Evolutionary conservation across 352 stramenopile species (phyloP).

Genomic region (Globisporangium cederbergense): DNA sequence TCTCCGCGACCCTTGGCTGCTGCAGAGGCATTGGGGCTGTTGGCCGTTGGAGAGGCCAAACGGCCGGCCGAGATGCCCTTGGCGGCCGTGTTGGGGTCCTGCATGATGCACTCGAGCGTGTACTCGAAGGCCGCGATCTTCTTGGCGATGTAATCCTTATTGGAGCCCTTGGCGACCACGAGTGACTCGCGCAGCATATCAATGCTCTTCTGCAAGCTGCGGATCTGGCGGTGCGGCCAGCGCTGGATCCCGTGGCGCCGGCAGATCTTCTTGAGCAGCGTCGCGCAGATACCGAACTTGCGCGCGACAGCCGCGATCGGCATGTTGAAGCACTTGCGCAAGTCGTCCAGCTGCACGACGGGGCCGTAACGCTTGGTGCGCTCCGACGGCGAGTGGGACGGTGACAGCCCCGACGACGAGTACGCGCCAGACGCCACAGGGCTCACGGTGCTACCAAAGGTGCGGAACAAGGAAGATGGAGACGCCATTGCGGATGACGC

Average conservation of each 20-base stretch:
- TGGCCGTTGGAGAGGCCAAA: slow-evolving; percentile 40
- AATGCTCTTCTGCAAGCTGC: slow-evolving; percentile 79
- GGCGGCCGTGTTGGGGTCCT: slow-evolving; percentile 72
- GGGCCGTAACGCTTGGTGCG: slow-evolving; percentile 60
- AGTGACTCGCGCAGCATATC: slow-evolving; percentile 77
- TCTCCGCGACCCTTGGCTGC: background rate
- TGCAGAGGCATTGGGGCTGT: background rate
- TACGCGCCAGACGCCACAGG: slow-evolving; percentile 42
- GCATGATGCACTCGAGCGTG: slow-evolving; percentile 80
- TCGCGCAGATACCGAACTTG: slow-evolving; percentile 86
- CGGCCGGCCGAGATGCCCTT: slow-evolving; percentile 66
- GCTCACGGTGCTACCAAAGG: slow-evolving; percentile 30
- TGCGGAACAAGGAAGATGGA: background rate
- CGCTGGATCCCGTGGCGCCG: slow-evolving; percentile 77
- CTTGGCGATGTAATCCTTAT: slow-evolving; percentile 78
- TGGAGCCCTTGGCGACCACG: slow-evolving; percentile 62
- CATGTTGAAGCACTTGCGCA: slow-evolving; percentile 83
- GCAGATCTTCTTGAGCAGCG: slow-evolving; percentile 84
- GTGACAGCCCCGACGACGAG: slow-evolving; percentile 12
- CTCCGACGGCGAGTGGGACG: slow-evolving; percentile 31
- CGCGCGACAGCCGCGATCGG: slow-evolving; percentile 73
- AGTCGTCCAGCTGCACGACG: slow-evolving; percentile 68
- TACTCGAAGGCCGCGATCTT: slow-evolving; percentile 82
- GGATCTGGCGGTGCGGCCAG: slow-evolving; percentile 83
- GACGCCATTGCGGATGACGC: slow-evolving; percentile 26